A percentile compares a stretch with the other conserved stretches of the same genome.
Conservation (phyloP, 345 rosid genomes). For the Eucalyptus marginata region DNA sequence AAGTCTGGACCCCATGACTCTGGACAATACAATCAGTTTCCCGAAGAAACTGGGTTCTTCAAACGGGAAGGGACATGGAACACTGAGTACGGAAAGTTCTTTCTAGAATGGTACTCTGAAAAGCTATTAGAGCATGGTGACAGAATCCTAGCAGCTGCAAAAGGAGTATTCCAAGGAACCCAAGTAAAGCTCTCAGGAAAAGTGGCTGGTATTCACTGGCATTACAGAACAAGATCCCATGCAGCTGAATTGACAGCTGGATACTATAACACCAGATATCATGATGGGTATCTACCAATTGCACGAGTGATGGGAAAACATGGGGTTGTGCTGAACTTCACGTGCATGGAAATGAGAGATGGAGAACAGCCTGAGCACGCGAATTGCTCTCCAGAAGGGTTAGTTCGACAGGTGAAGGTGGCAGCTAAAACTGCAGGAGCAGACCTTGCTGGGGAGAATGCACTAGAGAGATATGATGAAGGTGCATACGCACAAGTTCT, state of each 20-base stretch:
- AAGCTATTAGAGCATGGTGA: slow-evolving; percentile 81
- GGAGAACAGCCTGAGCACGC: slow-evolving; percentile 60
- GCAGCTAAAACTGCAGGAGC: slow-evolving; percentile 48
- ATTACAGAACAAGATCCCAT: slow-evolving; percentile 85
- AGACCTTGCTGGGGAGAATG: slow-evolving; percentile 89
- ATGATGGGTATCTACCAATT: slow-evolving; percentile 70
- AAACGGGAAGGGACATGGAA: slow-evolving; percentile 85
- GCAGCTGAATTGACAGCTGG: slow-evolving; percentile 96
- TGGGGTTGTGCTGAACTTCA: slow-evolving; percentile 69
- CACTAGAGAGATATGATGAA: slow-evolving; percentile 76
- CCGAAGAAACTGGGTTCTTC: slow-evolving; percentile 82
- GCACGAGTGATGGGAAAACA: slow-evolving; percentile 63
- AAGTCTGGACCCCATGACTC: slow-evolving; percentile 74
- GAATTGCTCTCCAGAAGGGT: slow-evolving; percentile 85
- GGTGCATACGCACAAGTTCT: slow-evolving; percentile 64
- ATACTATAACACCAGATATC: slow-evolving; percentile 67
- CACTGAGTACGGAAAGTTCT: slow-evolving; percentile 74
- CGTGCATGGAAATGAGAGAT: slow-evolving; percentile 97
- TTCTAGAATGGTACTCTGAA: slow-evolving; percentile 80
- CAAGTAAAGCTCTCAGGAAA: slow-evolving; percentile 69
- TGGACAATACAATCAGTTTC: slow-evolving; percentile 79
- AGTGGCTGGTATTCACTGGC: slow-evolving; percentile 98
- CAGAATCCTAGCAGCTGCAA: slow-evolving; percentile 58
- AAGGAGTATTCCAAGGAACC: slow-evolving; percentile 55
- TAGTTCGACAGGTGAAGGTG: slow-evolving; percentile 75